These are phyloP conservation scores for Athelia psychrophila DNA, from an alignment of 1,284 basidiomycete genomes.

Conservation along the genomic window DNA sequence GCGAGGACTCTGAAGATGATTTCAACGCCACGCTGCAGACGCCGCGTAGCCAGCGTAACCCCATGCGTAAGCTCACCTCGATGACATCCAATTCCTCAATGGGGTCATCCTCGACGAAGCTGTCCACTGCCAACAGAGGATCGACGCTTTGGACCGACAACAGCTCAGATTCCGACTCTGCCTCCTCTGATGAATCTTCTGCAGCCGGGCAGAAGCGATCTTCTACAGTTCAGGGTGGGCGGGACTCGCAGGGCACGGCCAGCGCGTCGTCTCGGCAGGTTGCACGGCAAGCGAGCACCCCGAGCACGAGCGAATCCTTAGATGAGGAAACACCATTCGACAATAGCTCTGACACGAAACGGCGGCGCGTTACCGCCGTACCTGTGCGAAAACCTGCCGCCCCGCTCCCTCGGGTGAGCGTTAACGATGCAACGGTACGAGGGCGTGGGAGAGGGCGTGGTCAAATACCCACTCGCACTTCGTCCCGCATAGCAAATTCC, in stretches of 20 bases:
- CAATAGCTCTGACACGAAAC: background rate
- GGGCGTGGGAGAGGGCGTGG: background rate
- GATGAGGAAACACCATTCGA: background rate
- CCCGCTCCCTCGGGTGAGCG: background rate
- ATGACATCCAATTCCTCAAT: slow-evolving; percentile 35
- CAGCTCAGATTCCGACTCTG: slow-evolving; percentile 40
- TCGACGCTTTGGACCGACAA: slow-evolving; percentile 43
- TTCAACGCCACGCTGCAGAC: slow-evolving; percentile 67
- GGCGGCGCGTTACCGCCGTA: background rate
- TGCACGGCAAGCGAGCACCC: background rate
- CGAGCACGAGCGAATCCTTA: background rate
- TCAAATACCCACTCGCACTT: background rate
- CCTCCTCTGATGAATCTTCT: slow-evolving; percentile 30
- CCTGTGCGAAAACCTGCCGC: no score
- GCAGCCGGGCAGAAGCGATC: slow-evolving; percentile 33
- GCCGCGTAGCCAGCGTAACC: slow-evolving; percentile 33
- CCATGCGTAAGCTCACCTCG: slow-evolving; percentile 20
- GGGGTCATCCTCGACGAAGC: slow-evolving; percentile 37
- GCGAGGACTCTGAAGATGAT: slow-evolving; percentile 51
- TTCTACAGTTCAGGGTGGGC: slow-evolving; percentile 6
- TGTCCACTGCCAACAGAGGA: slow-evolving; percentile 43
- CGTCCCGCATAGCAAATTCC: background rate
- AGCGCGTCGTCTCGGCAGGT: background rate
- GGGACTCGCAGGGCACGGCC: background rate
- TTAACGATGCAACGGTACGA: background rate